A percentile compares a stretch with the other conserved stretches of the same genome.
Evolutionary conservation across 2,329 filamentous ascomycete species (phyloP).

Genomic region (Diaporthe nobilis): DNA sequence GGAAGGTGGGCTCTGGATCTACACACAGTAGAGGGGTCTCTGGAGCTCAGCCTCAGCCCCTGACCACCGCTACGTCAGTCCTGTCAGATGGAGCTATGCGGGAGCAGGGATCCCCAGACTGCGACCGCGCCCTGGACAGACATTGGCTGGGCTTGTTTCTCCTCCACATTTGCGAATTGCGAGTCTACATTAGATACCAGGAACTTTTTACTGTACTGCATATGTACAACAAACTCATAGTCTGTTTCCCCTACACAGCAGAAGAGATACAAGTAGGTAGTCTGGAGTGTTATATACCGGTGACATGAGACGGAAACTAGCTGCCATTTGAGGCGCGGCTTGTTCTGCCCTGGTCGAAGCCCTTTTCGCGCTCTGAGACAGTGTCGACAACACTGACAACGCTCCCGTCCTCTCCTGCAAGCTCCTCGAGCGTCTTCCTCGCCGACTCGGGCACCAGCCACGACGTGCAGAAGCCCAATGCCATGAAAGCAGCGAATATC

Average conservation of each 20-base stretch:
- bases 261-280: too few relatives aligned
- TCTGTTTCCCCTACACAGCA: too few relatives aligned
- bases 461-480: conserved; percentile 77
- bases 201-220: too few relatives aligned
- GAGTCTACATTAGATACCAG: too few relatives aligned
- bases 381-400: not conserved
- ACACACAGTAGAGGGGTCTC: not conserved
- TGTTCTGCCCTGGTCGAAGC: not conserved
- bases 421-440: conserved; percentile 79
- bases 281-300: too few relatives aligned
- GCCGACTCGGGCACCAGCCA: conserved; percentile 83
- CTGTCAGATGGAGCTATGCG: conserved; percentile 22
- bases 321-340: not conserved
- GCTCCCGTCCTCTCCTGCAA: conserved; percentile 53
- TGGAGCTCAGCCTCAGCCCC: conserved; percentile 27
- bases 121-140: not conserved
- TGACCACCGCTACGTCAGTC: conserved; percentile 23
- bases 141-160: not conserved
- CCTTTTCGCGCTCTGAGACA: not conserved
- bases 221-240: too few relatives aligned
- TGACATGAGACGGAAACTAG: not conserved
- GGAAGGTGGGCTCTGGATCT: conserved; percentile 12
- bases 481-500: conserved; percentile 83
- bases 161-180: not conserved
- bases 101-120: conserved; percentile 19